phyloP scores from a whole-genome alignment of 805 yeast genomes.

The Nakazawaea anatomiae region DNA sequence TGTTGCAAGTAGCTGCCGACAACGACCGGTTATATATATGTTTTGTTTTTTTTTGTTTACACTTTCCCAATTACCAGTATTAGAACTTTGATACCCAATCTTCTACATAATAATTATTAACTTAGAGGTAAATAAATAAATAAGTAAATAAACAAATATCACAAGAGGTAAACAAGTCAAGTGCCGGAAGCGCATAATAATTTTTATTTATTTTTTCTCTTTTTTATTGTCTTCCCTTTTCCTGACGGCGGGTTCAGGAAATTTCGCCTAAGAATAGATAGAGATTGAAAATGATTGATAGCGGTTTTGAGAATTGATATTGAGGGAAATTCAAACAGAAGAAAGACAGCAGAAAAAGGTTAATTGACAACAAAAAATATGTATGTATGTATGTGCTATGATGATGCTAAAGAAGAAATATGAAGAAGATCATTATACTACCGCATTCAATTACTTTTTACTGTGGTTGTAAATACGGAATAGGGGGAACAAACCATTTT shows the following conservation, averaged over 20 bases:
- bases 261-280: neutral
- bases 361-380: conserved; percentile 1
- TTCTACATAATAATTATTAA: no score
- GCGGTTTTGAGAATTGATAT: neutral
- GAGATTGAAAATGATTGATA: neutral
- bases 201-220: no score
- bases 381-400: neutral
- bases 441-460: no score
- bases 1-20: neutral
- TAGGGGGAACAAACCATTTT: neutral
- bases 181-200: neutral
- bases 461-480: neutral
- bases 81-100: no score
- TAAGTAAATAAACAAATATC: no score
- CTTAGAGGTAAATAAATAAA: no score
- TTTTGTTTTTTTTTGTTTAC: neutral
- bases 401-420: neutral
- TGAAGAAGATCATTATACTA: no score
- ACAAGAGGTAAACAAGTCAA: neutral
- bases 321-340: neutral
- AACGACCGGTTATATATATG: neutral
- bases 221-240: no score
- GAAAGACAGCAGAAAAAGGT: neutral
- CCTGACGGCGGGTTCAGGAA: neutral
- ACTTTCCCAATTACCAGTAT: no score